Evolutionary conservation across 495 filamentous ascomycete species (phyloP), one percentile per base, ranked within the genome.

Genomic region (Tuber microsphaerosporum): DNA sequence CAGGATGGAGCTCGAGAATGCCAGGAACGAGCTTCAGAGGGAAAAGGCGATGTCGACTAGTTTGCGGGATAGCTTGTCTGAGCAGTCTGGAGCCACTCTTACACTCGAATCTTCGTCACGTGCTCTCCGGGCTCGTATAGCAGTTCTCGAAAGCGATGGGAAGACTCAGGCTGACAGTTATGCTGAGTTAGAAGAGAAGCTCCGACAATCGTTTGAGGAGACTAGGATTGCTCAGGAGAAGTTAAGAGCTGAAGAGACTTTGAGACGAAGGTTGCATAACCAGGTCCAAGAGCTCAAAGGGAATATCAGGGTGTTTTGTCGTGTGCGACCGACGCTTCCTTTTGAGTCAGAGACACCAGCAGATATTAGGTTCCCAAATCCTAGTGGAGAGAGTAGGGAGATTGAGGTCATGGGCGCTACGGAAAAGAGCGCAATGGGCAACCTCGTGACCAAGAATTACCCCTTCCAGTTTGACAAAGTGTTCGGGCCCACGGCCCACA

Each of bases 261-360:
- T 97, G 37, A 89, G 95, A 42, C 90, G 96, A 51, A 94, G 95
- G 80, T 89, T 99, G 16, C 97, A 97, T 86, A 97, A 98, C 83
- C 94, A 97, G 83, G 94, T 98, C 48, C 94, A 98, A 83, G 96
- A 99, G 79, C 88, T 99, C n/a, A 97, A 97, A 84, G 95, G 95
- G 74, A 99, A 99, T 79, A 99, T 99, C 79, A 92, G 95, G 16
- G 95, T 99, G 56, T 98, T 98, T 88, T 97, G 94, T 83, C 90
- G 95, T 81, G 94, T 97, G 44, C 92, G 96, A n/a, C 95, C 96
- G 3, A 86, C 91, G 0, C 86, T 95, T 5, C 82, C 84, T 72
- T 75, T 78, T 14, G 81, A 83, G 77, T 81, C 73, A 1, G 89
- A 91, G 3, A 86, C 87, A 37, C 88, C 90, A 43, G 88, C 90